Percentiles rank a stretch among this genome's conserved stretches.
Evolutionary conservation across 768 basidiomycete genomes (phyloP).

Genomic region (Tremella fuciformis): DNA sequence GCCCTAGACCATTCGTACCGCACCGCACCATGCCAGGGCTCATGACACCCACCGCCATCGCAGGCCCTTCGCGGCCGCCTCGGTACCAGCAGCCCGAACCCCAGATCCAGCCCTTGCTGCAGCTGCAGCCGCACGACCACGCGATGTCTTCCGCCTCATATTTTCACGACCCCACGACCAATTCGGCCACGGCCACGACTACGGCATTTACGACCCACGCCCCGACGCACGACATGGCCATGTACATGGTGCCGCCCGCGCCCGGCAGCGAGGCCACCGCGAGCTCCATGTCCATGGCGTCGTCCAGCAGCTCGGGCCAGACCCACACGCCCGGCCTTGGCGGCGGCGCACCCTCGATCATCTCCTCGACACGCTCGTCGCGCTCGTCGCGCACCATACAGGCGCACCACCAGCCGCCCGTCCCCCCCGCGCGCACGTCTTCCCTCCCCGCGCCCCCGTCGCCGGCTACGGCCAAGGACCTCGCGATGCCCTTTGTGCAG

Average conservation of each 20-base stretch:
- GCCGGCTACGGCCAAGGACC: background rate
- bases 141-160: too few species aligned
- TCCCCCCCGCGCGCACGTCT: conserved; percentile 14
- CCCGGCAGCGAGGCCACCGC: background rate
- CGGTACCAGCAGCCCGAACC: too few species aligned
- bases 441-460: conserved; percentile 6
- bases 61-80: too few species aligned
- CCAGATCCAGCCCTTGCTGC: too few species aligned
- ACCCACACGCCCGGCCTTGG: background rate
- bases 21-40: too few species aligned
- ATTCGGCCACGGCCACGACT: too few species aligned
- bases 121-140: too few species aligned
- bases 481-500: conserved; percentile 14
- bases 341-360: background rate
- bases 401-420: conserved; percentile 5
- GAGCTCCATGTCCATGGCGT: background rate
- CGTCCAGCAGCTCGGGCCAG: background rate
- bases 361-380: background rate
- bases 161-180: too few species aligned
- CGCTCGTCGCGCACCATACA: background rate
- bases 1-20: too few species aligned
- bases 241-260: background rate
- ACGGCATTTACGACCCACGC: too few species aligned
- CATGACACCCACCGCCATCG: too few species aligned
- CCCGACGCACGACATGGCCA: background rate